Conservation (phyloP, 257 asterid genomes). For the Anisodus tanguticus region DNA sequence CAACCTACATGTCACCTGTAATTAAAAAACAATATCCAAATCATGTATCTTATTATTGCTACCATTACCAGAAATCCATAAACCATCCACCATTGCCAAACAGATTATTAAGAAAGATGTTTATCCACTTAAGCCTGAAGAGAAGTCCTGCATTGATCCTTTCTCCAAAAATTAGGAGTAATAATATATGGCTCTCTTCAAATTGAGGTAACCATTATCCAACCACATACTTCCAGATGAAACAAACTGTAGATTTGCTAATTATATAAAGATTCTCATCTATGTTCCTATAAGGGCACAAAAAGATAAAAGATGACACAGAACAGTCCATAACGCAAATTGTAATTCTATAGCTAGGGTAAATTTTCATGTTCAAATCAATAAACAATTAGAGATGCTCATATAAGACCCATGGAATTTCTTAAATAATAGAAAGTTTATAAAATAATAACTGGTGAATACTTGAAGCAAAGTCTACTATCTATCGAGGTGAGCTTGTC, state of each 20-base stretch:
- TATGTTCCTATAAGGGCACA: neutral
- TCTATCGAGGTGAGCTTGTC: neutral
- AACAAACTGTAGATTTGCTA: neutral
- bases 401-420: constrained; percentile 10
- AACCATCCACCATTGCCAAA: constrained; percentile 5
- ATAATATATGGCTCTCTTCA: constrained; percentile 16
- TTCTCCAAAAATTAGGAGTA: neutral
- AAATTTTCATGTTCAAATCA: neutral
- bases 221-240: constrained; percentile 11
- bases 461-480: neutral
- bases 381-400: neutral
- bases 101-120: constrained; percentile 6
- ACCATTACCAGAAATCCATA: neutral
- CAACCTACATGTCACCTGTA: constrained; percentile 82
- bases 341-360: neutral
- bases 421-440: neutral
- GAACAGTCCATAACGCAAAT: neutral
- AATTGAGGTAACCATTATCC: constrained; percentile 20
- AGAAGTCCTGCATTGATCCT: neutral
- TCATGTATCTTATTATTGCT: neutral
- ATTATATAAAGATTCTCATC: constrained; percentile 3
- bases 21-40: constrained; percentile 18
- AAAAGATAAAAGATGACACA: neutral
- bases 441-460: neutral
- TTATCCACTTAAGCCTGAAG: constrained; percentile 13